These are phyloP conservation scores for Ogataea saltuana DNA, from an alignment of 805 yeast genomes.

Conservation along the genomic window DNA sequence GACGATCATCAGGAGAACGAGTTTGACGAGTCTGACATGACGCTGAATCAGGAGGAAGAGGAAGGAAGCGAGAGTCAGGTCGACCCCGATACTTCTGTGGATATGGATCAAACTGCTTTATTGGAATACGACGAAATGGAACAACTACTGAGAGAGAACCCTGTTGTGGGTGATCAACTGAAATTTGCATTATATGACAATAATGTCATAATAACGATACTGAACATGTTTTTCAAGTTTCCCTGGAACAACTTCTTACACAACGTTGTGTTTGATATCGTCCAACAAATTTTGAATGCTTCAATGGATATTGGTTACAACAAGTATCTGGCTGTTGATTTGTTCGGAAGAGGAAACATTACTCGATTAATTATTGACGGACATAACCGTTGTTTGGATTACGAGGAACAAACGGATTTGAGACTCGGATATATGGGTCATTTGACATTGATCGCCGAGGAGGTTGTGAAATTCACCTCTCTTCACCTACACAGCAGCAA, in stretches of 20 bases:
- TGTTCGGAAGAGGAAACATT: slow-evolving; percentile 64
- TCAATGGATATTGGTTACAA: slow-evolving; percentile 79
- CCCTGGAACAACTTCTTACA: slow-evolving; percentile 98
- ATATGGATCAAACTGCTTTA: slow-evolving; percentile 23
- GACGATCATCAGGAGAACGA: slow-evolving; percentile 19
- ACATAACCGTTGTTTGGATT: slow-evolving; percentile 56
- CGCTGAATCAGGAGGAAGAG: slow-evolving; percentile 25
- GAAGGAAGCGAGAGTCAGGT: slow-evolving; percentile 30
- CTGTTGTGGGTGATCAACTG: slow-evolving; percentile 78
- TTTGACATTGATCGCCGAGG: slow-evolving; percentile 88
- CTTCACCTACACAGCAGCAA: slow-evolving; percentile 43
- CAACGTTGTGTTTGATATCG: slow-evolving; percentile 93
- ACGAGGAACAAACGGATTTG: slow-evolving; percentile 59
- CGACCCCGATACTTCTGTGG: slow-evolving; percentile 33
- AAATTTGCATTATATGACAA: slow-evolving; percentile 81
- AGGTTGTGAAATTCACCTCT: slow-evolving; percentile 77
- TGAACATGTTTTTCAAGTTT: slow-evolving; percentile 67
- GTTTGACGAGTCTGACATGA: slow-evolving; percentile 31
- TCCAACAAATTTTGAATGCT: slow-evolving; percentile 93
- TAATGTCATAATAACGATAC: slow-evolving; percentile 64
- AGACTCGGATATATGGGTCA: slow-evolving; percentile 98
- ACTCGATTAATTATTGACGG: slow-evolving; percentile 60
- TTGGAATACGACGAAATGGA: slow-evolving; percentile 27
- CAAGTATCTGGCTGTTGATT: slow-evolving; percentile 68
- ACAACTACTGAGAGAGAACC: slow-evolving; percentile 47